Base-by-base conservation (phyloP, 1,139 yeast genomes). In the Pichia sp. region DNA sequence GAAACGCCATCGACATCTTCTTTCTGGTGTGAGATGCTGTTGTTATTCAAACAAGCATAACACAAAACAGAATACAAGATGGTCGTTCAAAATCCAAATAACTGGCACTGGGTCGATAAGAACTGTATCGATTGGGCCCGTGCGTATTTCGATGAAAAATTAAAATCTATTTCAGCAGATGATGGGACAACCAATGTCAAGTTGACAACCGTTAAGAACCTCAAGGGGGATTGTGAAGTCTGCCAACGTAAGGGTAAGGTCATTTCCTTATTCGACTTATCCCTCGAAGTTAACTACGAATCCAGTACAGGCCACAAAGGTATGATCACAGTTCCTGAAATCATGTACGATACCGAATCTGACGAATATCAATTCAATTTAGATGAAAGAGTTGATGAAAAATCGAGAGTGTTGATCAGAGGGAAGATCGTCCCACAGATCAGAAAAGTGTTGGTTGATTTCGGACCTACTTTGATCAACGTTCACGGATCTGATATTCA, bases 81-180 rank as follows among this genome's bases (percentile, higher is more conserved):
- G 89, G 89, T 80, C 44, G 81, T 83, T 38, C 81, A 81, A 62
- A 83, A 83, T 70, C 89, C 89, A 39, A 83, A 83, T 66, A 83
- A 83, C 67, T 83, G 89, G 99, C 99, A 93, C 75, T 93, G 99
- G 99, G 98, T 93, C 54, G 97, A 93, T 70, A 93, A 93, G 68
- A 93, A 93, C 75, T 93, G 99, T 70, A 77, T 91, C 52, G 83
- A 79, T 54, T 93, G 99, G 99, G 76, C 96, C 14, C 80, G 81
- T 53, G 76, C 77, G 40, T 93, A 91, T 67, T 87, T 93, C 65
- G 67, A 71, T 40, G 76, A 78, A 41, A 76, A 79, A 45, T 69
- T 90, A 37, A 70, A 72, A 11, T 7, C n/a, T 12, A 27, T 50
- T 15, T 42, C 44, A 24, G 50, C 34, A 4, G 20, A 83, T 83